Percentiles rank a stretch among this genome's conserved stretches.
Conservation (phyloP, 2,329 filamentous ascomycete species). For the Aspergillus melleus region DNA sequence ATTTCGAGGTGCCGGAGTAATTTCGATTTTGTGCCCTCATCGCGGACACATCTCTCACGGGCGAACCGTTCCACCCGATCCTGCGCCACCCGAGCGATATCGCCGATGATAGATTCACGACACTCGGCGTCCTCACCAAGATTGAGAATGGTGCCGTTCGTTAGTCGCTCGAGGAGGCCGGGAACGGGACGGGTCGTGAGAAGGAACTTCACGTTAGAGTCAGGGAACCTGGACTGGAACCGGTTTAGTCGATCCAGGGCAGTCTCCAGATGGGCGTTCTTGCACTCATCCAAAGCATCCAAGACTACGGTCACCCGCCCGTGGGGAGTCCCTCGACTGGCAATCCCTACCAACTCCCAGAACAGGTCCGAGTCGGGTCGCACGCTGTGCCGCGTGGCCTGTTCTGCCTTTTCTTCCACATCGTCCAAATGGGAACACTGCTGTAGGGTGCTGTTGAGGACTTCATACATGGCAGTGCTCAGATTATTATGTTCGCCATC, state of each 20-base stretch:
- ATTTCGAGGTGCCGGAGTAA: background rate
- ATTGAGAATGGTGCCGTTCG: background rate
- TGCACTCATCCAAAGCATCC: slow-evolving; percentile 2
- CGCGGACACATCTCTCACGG: background rate
- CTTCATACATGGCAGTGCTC: background rate
- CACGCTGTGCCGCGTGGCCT: background rate
- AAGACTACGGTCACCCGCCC: background rate
- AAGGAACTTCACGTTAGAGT: background rate
- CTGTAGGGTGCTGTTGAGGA: background rate
- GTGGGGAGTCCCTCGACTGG: background rate
- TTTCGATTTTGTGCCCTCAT: background rate
- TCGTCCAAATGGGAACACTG: background rate
- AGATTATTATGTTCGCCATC: background rate
- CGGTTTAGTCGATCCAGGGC: background rate
- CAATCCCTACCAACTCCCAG: background rate
- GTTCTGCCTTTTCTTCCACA: slow-evolving; percentile 1
- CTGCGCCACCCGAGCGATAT: background rate
- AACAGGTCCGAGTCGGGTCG: slow-evolving; percentile 1
- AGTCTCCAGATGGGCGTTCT: slow-evolving; percentile 1
- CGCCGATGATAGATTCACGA: background rate
- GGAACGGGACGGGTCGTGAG: background rate
- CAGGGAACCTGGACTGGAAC: background rate
- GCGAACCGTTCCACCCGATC: background rate
- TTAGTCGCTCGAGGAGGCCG: background rate
- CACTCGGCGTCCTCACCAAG: background rate